Conservation (phyloP, 129 eudicot species). For the sunflower (Helianthus annuus) region DNA sequence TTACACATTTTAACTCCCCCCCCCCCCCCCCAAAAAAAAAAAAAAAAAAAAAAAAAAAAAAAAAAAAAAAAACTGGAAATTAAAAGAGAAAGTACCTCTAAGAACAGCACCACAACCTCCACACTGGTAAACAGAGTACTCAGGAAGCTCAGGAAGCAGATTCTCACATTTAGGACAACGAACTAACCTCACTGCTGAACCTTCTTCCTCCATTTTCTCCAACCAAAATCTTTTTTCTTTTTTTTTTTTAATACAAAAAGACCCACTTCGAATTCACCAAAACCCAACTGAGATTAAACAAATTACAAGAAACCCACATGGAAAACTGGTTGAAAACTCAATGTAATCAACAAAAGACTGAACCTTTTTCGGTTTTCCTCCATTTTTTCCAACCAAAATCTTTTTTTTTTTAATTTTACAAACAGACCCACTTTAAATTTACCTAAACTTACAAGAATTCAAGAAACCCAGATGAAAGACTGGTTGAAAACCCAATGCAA, state of each 20-base stretch:
- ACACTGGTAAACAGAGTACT: conserved; percentile 70
- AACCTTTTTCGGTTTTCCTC: conserved; percentile 54
- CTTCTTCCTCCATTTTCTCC: conserved; percentile 57
- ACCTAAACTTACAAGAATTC: no score
- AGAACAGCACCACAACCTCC: conserved; percentile 91
- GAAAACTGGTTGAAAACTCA: conserved; percentile 17
- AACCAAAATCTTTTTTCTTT: not conserved
- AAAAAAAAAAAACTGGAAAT: not conserved
- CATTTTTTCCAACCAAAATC: conserved; percentile 33
- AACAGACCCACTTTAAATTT: no score
- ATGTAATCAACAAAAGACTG: conserved; percentile 20
- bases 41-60: no score
- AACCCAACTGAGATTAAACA: not conserved
- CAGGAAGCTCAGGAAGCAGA: conserved; percentile 75
- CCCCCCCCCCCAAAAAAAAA: no score
- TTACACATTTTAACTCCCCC: not conserved
- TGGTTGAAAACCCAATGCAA: no score
- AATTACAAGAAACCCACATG: conserved; percentile 24
- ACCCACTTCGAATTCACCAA: not conserved
- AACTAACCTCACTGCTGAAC: conserved; percentile 56
- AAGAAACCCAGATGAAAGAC: no score
- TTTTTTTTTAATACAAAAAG: no score
- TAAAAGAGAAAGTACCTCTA: conserved; percentile 43
- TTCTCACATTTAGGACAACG: conserved; percentile 90
- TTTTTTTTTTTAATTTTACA: not conserved